A percentile compares a stretch with the other conserved stretches of the same genome.
phyloP scores from a whole-genome alignment of 306 rosid genomes.

The Prunus kanzakura region DNA sequence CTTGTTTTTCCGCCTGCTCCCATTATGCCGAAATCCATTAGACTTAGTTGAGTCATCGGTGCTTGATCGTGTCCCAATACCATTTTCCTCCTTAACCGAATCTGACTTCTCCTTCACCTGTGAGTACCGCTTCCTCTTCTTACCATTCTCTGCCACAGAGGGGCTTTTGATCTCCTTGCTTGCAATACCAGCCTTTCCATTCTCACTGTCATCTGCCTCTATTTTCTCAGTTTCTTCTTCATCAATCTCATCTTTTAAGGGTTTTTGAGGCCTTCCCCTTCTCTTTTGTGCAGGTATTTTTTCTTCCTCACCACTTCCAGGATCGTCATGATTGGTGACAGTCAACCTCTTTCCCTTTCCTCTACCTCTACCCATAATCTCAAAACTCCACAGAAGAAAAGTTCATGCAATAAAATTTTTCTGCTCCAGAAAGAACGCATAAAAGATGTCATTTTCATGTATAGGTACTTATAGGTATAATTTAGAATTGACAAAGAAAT shows the following conservation, averaged over 20 bases:
- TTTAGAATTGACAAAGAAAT: background rate
- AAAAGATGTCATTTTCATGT: background rate
- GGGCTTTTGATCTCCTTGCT: slow-evolving; percentile 33
- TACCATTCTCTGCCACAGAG: slow-evolving; percentile 44
- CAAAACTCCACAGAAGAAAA: slow-evolving; percentile 31
- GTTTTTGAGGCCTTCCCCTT: slow-evolving; percentile 54
- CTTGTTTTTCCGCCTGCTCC: slow-evolving; percentile 82
- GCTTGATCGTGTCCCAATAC: slow-evolving; percentile 31
- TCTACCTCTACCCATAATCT: slow-evolving; percentile 53
- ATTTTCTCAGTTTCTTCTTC: slow-evolving; percentile 41
- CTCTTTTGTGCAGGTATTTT: slow-evolving; percentile 51
- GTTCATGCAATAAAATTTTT: slow-evolving; percentile 46
- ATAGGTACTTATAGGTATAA: background rate
- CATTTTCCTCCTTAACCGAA: slow-evolving; percentile 42
- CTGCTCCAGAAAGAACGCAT: slow-evolving; percentile 33
- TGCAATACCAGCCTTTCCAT: slow-evolving; percentile 22
- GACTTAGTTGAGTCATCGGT: slow-evolving; percentile 40
- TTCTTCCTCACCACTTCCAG: slow-evolving; percentile 53
- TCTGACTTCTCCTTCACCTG: slow-evolving; percentile 44
- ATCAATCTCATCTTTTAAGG: slow-evolving; percentile 46
- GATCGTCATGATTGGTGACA: slow-evolving; percentile 42
- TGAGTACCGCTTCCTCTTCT: slow-evolving; percentile 41
- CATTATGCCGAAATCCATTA: slow-evolving; percentile 70
- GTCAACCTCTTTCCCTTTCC: slow-evolving; percentile 51
- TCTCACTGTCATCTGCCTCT: slow-evolving; percentile 42